phyloP scores from a whole-genome alignment of 768 basidiomycete genomes.

The Suillus bovinus region DNA sequence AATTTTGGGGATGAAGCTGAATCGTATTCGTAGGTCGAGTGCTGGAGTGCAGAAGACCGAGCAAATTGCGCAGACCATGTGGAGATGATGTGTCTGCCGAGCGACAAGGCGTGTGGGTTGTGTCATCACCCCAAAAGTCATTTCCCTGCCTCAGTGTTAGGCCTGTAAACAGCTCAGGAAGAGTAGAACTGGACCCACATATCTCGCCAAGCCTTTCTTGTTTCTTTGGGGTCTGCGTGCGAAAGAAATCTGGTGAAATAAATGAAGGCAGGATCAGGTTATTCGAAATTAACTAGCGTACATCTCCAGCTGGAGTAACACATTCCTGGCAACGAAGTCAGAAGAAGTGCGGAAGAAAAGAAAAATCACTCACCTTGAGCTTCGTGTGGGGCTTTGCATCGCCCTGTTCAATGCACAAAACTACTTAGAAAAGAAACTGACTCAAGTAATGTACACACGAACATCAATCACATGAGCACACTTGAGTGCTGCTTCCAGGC shows the following conservation, averaged over 20 bases:
- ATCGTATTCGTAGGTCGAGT: background rate
- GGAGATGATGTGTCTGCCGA: background rate
- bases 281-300: background rate
- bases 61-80: background rate
- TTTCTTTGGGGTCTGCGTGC: background rate
- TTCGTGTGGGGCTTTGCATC: background rate
- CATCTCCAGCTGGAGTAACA: background rate
- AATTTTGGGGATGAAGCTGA: background rate
- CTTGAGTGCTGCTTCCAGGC: conserved; percentile 42
- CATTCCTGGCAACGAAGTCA: background rate
- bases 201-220: background rate
- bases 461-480: background rate
- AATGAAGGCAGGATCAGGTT: background rate
- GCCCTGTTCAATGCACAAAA: background rate
- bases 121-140: background rate
- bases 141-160: background rate
- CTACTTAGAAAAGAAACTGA: background rate
- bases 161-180: background rate
- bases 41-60: background rate
- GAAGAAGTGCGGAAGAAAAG: background rate
- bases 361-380: background rate
- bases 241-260: background rate
- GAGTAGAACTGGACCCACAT: background rate
- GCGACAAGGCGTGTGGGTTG: background rate
- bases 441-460: background rate